These are phyloP conservation scores for Stromatinia cepivora DNA, from an alignment of 2,329 filamentous ascomycete species.

Conservation along the genomic window DNA sequence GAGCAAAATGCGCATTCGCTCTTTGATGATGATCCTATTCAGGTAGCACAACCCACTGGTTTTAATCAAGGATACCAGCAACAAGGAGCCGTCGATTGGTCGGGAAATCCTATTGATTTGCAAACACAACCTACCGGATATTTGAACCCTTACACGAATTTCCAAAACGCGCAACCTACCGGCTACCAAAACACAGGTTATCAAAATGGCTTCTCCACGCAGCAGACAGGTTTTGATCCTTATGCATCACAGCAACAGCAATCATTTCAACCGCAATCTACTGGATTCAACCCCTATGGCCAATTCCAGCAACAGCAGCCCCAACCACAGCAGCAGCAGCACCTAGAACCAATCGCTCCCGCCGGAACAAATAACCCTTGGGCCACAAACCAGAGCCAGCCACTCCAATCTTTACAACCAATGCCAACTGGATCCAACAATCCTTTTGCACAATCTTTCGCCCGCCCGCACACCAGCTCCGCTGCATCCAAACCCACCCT, in stretches of 20 bases:
- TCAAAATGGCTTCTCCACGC: conserved; percentile 65
- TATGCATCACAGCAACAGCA: conserved; percentile 55
- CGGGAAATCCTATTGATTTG: conserved; percentile 89
- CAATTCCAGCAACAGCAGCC: conserved; percentile 40
- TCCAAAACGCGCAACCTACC: conserved; percentile 53
- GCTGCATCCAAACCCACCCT: conserved; percentile 66
- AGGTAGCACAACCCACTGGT: conserved; percentile 68
- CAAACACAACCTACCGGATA: conserved; percentile 81
- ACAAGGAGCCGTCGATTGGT: conserved; percentile 94
- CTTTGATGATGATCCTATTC: conserved; percentile 76
- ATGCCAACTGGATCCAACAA: conserved; percentile 96
- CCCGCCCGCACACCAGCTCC: conserved; percentile 56
- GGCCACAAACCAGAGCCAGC: conserved; percentile 63
- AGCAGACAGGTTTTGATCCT: conserved; percentile 70
- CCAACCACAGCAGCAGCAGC: conserved; percentile 50
- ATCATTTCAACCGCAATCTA: conserved; percentile 57
- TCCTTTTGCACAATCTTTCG: conserved; percentile 80
- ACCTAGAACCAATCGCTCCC: conserved; percentile 62
- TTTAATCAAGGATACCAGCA: conserved; percentile 98
- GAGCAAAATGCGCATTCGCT: conserved; percentile 80
- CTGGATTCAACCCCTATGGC: conserved; percentile 57
- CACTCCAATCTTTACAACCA: conserved; percentile 67
- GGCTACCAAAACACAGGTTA: conserved; percentile 67
- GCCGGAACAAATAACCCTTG: conserved; percentile 94
- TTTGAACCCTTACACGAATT: conserved; percentile 57